Evolutionary conservation across 495 filamentous ascomycete species (phyloP).

Genomic region (Tuber brumale): DNA sequence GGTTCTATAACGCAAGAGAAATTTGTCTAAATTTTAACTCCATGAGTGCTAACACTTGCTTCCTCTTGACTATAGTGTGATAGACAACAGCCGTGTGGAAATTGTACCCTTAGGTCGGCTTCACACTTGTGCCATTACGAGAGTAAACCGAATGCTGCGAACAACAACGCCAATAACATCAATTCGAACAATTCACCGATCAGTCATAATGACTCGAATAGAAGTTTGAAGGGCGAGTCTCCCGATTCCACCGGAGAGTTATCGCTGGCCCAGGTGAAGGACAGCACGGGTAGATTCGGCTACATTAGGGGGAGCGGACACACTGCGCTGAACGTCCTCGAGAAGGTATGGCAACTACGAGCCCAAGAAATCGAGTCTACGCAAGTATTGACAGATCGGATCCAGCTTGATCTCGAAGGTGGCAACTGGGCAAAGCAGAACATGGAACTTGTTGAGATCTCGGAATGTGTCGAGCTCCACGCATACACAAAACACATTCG

Average conservation of each 20-base stretch:
- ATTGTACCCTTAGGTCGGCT: conserved; percentile 48
- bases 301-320: conserved; percentile 33
- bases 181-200: conserved; percentile 8
- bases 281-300: conserved; percentile 32
- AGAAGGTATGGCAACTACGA: conserved; percentile 33
- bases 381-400: conserved; percentile 13
- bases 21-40: neutral
- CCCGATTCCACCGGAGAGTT: conserved; percentile 22
- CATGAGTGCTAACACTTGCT: neutral
- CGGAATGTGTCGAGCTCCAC: conserved; percentile 35
- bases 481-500: conserved; percentile 31
- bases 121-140: conserved; percentile 43
- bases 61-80: conserved; percentile 47
- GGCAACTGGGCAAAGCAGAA: conserved; percentile 26
- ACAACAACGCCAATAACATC: conserved; percentile 6
- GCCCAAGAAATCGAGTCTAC: conserved; percentile 8
- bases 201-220: conserved; percentile 9
- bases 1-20: conserved; percentile 3
- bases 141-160: conserved; percentile 22
- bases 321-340: conserved; percentile 37
- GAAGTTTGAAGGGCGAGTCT: conserved; percentile 21
- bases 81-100: conserved; percentile 55
- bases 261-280: conserved; percentile 23
- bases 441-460: conserved; percentile 22
- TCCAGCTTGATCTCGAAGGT: conserved; percentile 33